Base-by-base conservation (phyloP, 164 flowering plant genomes). In the Warburgia ugandensis region DNA sequence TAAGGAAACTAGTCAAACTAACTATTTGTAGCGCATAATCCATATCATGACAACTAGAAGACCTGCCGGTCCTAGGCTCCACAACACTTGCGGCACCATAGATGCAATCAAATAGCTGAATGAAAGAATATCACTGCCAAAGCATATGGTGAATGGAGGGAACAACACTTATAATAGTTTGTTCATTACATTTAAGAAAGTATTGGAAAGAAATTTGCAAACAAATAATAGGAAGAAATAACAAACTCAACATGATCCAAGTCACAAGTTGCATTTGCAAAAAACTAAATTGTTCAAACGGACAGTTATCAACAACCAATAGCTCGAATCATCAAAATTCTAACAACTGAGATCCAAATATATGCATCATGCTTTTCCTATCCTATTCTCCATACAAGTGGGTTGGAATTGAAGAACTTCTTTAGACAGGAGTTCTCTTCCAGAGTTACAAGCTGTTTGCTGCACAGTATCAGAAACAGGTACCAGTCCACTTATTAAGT, bases 21-120 rank as follows among this genome's bases (percentile, higher is more conserved):
- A n/a, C n/a, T n/a, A n/a, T n/a, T n/a, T n/a, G n/a, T n/a, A n/a
- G n/a, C n/a, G n/a, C n/a, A n/a, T n/a, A n/a, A n/a, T n/a, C n/a
- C n/a, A n/a, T n/a, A n/a, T n/a, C n/a, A n/a, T n/a, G n/a, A n/a
- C n/a, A n/a, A n/a, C n/a, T n/a, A n/a, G n/a, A 54, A 87, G 86
- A 62, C 81, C 78, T 1, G 84, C 85, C 35, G 84, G 80, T 58
- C 94, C 94, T 48, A 80, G 70, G 77, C 96, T 84, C 96, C 96
- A 87, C 20, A 84, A 54, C 27, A 77, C 67, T 72, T 84, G 90
- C 60, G 84, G 84, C 32, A 87, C 94, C 94, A 84, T 84, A 36
- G 94, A 84, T 54, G 86, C 94, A 68, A 84, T 73, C 66, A 87
- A 76, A 63, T 78, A 84, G 73, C 90, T 87, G 89, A 69, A 68